These are phyloP conservation scores for Fusarium mexicanum DNA, from an alignment of 2,329 filamentous ascomycete species.

Conservation along the genomic window DNA sequence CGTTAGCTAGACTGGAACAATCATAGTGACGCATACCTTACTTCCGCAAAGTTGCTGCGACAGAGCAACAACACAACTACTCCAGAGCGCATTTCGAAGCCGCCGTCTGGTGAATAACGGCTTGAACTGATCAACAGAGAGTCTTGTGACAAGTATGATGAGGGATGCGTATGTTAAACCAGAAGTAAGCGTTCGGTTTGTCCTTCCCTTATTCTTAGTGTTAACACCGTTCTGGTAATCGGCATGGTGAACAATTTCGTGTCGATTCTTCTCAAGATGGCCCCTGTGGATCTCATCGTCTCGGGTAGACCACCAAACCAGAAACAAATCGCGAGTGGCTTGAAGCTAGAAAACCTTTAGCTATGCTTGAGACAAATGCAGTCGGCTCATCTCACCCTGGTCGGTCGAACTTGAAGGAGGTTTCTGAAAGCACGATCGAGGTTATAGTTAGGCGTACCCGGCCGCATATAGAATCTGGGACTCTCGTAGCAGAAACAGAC, in stretches of 20 bases:
- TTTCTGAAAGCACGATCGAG: constrained; percentile 48
- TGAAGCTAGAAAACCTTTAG: constrained; percentile 44
- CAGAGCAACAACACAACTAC: constrained; percentile 40
- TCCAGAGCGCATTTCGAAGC: constrained; percentile 38
- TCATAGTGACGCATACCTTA: neutral
- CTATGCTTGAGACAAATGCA: fast-evolving
- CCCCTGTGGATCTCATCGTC: neutral
- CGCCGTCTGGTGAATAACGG: constrained; percentile 20
- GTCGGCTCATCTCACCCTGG: constrained; percentile 3
- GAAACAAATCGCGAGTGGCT: constrained; percentile 51
- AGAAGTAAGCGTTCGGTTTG: neutral
- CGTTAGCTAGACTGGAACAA: neutral
- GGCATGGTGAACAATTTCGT: neutral
- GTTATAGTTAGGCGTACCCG: constrained; percentile 46
- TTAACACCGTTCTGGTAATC: neutral
- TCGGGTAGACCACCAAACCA: constrained; percentile 42
- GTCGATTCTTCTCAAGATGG: neutral
- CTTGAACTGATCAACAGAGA: constrained; percentile 30
- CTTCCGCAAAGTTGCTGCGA: constrained; percentile 45
- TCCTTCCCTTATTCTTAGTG: too few species aligned
- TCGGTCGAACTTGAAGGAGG: constrained; percentile 47
- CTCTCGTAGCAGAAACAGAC: constrained; percentile 53
- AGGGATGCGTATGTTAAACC: constrained; percentile 27
- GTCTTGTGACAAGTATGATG: constrained; percentile 3
- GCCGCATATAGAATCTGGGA: constrained; percentile 52